phyloP scores from a whole-genome alignment of 768 basidiomycete species.

The Dioszegia crocea region DNA sequence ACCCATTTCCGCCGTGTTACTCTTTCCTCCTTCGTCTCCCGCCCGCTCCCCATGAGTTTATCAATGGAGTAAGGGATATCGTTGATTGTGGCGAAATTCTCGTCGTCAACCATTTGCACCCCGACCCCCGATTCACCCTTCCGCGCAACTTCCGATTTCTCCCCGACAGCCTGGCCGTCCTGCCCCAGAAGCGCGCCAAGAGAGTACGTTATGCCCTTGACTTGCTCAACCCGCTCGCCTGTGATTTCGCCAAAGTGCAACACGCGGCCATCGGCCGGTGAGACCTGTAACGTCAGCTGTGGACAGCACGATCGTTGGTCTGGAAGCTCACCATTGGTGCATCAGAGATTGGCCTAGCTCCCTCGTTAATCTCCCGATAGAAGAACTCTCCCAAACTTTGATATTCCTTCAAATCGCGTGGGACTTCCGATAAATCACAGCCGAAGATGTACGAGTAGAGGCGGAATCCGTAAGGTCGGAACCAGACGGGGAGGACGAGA shows the following conservation, averaged over 20 bases:
- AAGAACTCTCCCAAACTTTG: slow-evolving; percentile 91
- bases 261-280: slow-evolving; percentile 88
- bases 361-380: slow-evolving; percentile 78
- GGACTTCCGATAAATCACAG: slow-evolving; percentile 87
- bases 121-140: slow-evolving; percentile 3
- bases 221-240: slow-evolving; percentile 79
- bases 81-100: slow-evolving; percentile 91
- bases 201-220: slow-evolving; percentile 96
- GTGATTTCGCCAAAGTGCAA: slow-evolving; percentile 86
- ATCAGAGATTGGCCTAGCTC: slow-evolving; percentile 69
- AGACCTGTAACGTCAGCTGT: slow-evolving; percentile 57
- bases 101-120: slow-evolving; percentile 61
- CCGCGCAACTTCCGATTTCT: slow-evolving; percentile 17
- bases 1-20: slow-evolving; percentile 1
- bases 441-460: slow-evolving; percentile 85
- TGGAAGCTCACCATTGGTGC: slow-evolving; percentile 60
- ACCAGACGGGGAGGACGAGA: slow-evolving; percentile 87
- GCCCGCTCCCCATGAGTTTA: slow-evolving; percentile 65
- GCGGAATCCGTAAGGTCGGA: slow-evolving; percentile 82
- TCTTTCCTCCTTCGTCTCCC: slow-evolving; percentile 6
- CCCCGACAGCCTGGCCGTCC: slow-evolving; percentile 34
- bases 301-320: not conserved
- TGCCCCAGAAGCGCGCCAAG: slow-evolving; percentile 83
- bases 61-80: slow-evolving; percentile 94
- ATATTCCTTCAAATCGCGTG: slow-evolving; percentile 70